These are phyloP conservation scores for Tetrahymena thermophila DNA, from an alignment of 73 alveolate genomes.

Conservation along the genomic window DNA sequence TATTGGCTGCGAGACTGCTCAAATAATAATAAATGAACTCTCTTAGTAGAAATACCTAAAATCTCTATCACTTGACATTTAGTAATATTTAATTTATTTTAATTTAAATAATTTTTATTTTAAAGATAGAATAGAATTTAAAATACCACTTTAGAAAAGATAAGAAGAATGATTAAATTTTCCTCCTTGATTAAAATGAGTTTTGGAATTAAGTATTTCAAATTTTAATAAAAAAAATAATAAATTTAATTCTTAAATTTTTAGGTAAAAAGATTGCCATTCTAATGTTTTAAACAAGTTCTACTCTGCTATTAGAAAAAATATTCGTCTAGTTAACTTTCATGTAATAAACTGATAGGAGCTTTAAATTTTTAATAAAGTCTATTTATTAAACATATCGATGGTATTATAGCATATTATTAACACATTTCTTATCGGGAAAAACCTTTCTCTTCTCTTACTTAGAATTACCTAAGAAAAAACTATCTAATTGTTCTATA, in stretches of 20 bases:
- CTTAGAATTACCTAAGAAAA: no score
- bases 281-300: neutral
- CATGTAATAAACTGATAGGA: neutral
- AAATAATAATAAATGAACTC: neutral
- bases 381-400: no score
- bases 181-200: neutral
- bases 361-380: neutral
- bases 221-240: no score
- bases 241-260: neutral
- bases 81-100: neutral
- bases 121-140: neutral
- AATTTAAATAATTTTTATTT: neutral
- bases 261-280: neutral
- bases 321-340: neutral
- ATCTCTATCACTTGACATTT: neutral
- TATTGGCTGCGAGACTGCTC: neutral
- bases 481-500: no score
- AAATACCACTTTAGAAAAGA: neutral
- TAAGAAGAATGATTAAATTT: neutral
- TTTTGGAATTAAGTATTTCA: neutral
- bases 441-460: no score
- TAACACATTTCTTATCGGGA: no score
- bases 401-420: neutral
- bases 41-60: neutral
- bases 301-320: neutral